These are phyloP conservation scores for Leccinum variicolor DNA, from an alignment of 768 basidiomycete genomes.

Conservation along the genomic window DNA sequence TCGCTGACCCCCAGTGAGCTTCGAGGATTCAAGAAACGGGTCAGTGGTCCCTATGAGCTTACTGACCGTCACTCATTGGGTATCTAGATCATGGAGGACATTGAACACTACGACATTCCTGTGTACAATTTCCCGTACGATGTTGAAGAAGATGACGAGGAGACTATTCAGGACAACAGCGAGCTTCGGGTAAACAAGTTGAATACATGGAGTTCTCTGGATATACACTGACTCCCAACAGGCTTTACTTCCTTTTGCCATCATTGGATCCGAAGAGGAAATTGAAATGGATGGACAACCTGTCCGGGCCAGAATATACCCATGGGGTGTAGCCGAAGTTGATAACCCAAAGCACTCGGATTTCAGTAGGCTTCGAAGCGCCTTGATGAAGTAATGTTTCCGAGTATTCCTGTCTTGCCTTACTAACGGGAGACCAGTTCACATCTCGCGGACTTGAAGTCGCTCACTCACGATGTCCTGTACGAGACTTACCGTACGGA, in stretches of 20 bases:
- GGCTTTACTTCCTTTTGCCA: conserved; percentile 93
- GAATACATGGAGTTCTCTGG: neutral
- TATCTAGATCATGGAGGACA: conserved; percentile 95
- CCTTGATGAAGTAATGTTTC: conserved; percentile 73
- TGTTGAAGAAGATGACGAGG: conserved; percentile 98
- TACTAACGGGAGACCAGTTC: conserved; percentile 52
- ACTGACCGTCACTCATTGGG: conserved; percentile 1
- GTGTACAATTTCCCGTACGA: conserved; percentile 99
- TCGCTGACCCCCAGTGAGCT: conserved; percentile 91
- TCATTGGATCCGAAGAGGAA: conserved; percentile 97
- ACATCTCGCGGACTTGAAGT: conserved; percentile 92
- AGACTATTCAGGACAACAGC: conserved; percentile 96
- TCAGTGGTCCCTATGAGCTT: conserved; percentile 30
- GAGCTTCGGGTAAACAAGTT: conserved; percentile 74
- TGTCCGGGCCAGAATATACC: conserved; percentile 92
- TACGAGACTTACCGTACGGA: conserved; percentile 98
- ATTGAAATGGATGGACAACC: conserved; percentile 89
- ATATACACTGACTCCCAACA: conserved; percentile 26
- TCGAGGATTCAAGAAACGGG: conserved; percentile 93
- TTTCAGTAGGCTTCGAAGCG: conserved; percentile 89
- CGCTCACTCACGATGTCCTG: conserved; percentile 87
- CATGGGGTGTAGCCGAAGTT: conserved; percentile 98
- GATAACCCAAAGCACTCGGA: conserved; percentile 99
- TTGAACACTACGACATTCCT: conserved; percentile 96
- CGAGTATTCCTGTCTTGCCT: neutral